Evolutionary conservation across 1,284 basidiomycete species (phyloP).

Genomic region (Xerocomus cyaneibrunnescens): DNA sequence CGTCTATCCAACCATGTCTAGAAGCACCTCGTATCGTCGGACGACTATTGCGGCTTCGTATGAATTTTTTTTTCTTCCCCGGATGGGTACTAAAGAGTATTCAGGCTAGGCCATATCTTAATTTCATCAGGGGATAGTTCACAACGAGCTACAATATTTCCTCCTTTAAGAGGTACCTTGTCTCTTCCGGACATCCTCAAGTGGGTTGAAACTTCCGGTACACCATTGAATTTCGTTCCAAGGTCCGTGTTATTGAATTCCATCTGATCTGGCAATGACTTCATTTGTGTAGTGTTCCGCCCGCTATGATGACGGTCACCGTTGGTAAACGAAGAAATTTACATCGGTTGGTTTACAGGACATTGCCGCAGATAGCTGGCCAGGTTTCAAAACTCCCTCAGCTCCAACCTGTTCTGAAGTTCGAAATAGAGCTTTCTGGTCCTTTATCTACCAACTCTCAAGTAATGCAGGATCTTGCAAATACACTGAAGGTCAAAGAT

Average conservation of each 20-base stretch:
- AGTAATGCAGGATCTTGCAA: neutral
- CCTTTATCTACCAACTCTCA: neutral
- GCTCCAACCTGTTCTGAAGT: constrained; percentile 35
- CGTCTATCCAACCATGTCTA: constrained; percentile 4
- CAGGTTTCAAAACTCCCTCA: constrained; percentile 8
- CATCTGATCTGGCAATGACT: constrained; percentile 1
- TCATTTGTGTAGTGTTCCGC: constrained; percentile 45
- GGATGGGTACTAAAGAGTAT: constrained; percentile 14
- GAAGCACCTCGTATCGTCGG: neutral
- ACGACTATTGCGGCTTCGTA: constrained; percentile 50
- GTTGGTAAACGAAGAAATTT: constrained; percentile 42
- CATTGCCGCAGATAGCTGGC: constrained; percentile 24
- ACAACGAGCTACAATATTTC: constrained; percentile 41
- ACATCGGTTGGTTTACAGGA: constrained; percentile 59
- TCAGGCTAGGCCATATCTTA: constrained; percentile 59
- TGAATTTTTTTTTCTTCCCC: neutral
- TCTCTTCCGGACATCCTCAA: constrained; percentile 44
- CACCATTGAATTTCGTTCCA: constrained; percentile 48
- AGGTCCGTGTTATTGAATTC: constrained; percentile 42
- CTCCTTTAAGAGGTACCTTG: constrained; percentile 51
- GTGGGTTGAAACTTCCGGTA: constrained; percentile 44
- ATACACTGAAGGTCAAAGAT: neutral
- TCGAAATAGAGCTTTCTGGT: constrained; percentile 38
- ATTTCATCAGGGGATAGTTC: constrained; percentile 40
- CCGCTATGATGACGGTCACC: constrained; percentile 38